These are phyloP conservation scores for Chiua virens DNA, from an alignment of 768 basidiomycete species.

Conservation along the genomic window DNA sequence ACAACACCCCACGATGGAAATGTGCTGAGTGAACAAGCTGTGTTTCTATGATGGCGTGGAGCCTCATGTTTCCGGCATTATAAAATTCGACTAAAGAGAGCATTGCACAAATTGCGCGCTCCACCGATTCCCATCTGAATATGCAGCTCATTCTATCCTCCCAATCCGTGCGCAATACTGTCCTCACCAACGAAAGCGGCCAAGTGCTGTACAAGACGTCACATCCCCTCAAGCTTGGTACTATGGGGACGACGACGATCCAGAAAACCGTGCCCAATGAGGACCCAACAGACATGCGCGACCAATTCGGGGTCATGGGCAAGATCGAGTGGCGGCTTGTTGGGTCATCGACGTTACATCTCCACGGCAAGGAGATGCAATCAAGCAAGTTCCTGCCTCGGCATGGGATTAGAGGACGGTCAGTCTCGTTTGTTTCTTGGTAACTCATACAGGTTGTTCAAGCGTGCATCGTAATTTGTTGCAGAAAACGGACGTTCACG, in stretches of 20 bases:
- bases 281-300: constrained; percentile 20
- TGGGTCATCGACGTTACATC: constrained; percentile 27
- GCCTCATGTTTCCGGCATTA: too few species aligned
- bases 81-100: too few species aligned
- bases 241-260: constrained; percentile 18
- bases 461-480: neutral
- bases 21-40: too few species aligned
- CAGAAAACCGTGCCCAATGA: constrained; percentile 18
- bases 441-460: constrained; percentile 15
- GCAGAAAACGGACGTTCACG: constrained; percentile 25
- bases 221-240: constrained; percentile 6
- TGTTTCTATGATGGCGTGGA: too few species aligned
- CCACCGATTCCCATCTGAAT: too few species aligned
- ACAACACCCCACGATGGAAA: too few species aligned
- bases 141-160: constrained; percentile 24
- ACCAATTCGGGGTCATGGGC: constrained; percentile 30
- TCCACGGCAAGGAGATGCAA: constrained; percentile 27
- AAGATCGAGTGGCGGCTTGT: constrained; percentile 33
- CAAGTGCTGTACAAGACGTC: constrained; percentile 26
- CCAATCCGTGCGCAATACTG: constrained; percentile 14
- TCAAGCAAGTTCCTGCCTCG: constrained; percentile 21
- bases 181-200: constrained; percentile 22
- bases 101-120: too few species aligned
- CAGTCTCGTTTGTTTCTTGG: neutral
- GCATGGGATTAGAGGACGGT: constrained; percentile 20